Evolutionary conservation across 2,329 filamentous ascomycete genomes (phyloP).

Genomic region (Mariannaea sp.): DNA sequence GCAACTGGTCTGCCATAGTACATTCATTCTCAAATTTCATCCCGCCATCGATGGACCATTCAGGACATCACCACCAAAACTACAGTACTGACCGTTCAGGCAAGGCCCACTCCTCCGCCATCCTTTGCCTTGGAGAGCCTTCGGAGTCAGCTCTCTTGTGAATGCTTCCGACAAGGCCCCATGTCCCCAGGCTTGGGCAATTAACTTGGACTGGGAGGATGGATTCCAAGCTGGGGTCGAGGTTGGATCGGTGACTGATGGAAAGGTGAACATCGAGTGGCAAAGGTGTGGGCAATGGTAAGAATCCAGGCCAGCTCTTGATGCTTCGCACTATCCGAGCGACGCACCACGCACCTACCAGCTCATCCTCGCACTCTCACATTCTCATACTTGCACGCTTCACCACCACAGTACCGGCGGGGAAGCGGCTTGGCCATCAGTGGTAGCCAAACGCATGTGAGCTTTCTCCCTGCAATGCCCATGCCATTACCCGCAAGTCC

Average conservation of each 20-base stretch:
- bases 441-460: slow-evolving; percentile 8
- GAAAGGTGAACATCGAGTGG: background rate
- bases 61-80: slow-evolving; percentile 15
- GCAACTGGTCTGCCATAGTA: too few relatives aligned
- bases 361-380: slow-evolving; percentile 2
- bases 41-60: too few relatives aligned
- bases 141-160: slow-evolving; percentile 24
- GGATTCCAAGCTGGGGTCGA: too few relatives aligned
- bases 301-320: slow-evolving; percentile 10
- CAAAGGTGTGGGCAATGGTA: slow-evolving; percentile 13
- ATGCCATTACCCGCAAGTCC: background rate
- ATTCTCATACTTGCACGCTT: slow-evolving; percentile 5
- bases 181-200: slow-evolving; percentile 3
- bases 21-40: too few relatives aligned
- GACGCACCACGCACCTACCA: background rate
- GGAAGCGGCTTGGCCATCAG: slow-evolving; percentile 9
- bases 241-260: slow-evolving; percentile 5
- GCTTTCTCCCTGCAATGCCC: slow-evolving; percentile 10
- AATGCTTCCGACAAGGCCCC: slow-evolving; percentile 24
- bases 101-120: slow-evolving; percentile 25
- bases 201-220: slow-evolving; percentile 6
- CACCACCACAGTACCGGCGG: slow-evolving; percentile 1
- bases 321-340: too few relatives aligned
- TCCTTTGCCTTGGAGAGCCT: slow-evolving; percentile 3
- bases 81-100: slow-evolving; percentile 17